Conservation (phyloP, 2,329 filamentous ascomycete genomes). For the Pseudogymnoascus pannorum region DNA sequence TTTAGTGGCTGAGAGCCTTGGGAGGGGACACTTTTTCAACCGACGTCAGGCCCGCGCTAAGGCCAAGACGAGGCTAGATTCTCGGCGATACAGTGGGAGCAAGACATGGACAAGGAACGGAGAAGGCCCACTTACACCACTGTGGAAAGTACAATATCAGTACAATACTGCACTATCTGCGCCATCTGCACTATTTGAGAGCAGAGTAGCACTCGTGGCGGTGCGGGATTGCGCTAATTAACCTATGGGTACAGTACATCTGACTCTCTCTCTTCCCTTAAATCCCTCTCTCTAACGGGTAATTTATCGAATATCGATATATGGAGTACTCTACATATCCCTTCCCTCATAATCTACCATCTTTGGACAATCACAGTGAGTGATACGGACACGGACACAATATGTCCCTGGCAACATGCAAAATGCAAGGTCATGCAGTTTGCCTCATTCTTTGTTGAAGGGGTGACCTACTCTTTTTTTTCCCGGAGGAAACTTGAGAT, state of each 20-base stretch:
- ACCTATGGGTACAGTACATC: neutral
- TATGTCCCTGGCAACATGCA: neutral
- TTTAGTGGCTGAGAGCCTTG: constrained; percentile 7
- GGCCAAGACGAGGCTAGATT: constrained; percentile 1
- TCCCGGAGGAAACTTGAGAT: neutral
- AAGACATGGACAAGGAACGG: constrained; percentile 6
- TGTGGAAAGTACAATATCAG: no score
- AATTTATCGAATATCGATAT: neutral
- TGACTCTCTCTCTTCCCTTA: neutral
- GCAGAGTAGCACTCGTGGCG: constrained; percentile 7
- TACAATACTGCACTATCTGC: no score
- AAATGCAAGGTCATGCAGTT: neutral
- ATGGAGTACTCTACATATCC: neutral
- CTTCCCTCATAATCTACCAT: neutral
- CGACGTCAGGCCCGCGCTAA: constrained; percentile 7
- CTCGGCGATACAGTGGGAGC: constrained; percentile 4
- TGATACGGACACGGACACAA: neutral
- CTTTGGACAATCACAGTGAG: neutral
- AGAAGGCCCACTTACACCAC: constrained; percentile 5
- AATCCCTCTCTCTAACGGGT: neutral
- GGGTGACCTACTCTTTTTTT: neutral
- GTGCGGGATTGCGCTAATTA: constrained; percentile 7
- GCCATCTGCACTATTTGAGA: no score
- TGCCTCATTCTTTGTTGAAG: neutral
- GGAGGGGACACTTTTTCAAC: constrained; percentile 9